These are phyloP conservation scores for Rubia yunnanensis DNA, from an alignment of 257 asterid species.

Conservation along the genomic window DNA sequence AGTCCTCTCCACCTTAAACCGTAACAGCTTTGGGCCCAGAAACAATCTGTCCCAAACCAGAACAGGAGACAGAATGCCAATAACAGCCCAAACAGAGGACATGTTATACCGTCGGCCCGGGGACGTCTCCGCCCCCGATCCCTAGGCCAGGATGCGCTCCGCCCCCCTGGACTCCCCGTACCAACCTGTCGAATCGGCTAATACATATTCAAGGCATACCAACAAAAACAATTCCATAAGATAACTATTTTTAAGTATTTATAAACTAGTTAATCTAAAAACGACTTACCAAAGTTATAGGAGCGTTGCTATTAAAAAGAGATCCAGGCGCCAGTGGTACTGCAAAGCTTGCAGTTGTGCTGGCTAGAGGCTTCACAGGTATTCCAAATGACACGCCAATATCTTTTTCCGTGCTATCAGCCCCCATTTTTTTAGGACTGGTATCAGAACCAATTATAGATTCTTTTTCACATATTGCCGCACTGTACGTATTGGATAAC, in stretches of 20 bases:
- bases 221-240: too few relatives aligned
- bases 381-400: conserved; percentile 12
- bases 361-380: conserved; percentile 12
- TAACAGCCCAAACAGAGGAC: too few relatives aligned
- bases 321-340: neutral
- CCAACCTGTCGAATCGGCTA: too few relatives aligned
- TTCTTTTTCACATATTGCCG: conserved; percentile 20
- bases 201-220: too few relatives aligned
- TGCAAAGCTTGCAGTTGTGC: conserved; percentile 11
- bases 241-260: neutral
- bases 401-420: conserved; percentile 16
- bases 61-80: too few relatives aligned
- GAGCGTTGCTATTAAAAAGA: conserved; percentile 1
- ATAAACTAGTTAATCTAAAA: neutral
- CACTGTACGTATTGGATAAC: conserved; percentile 58
- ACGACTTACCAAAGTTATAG: conserved; percentile 34
- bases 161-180: too few relatives aligned
- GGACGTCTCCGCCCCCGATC: too few relatives aligned
- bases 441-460: conserved; percentile 11
- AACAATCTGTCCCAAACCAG: too few relatives aligned
- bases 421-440: conserved; percentile 9
- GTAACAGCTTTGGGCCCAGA: too few relatives aligned
- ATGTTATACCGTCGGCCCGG: too few relatives aligned
- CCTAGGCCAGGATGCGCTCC: too few relatives aligned
- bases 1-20: too few relatives aligned